Evolutionary conservation across 148 eudicot genomes (phyloP).

Genomic region (Heliamphora exappendiculata): DNA sequence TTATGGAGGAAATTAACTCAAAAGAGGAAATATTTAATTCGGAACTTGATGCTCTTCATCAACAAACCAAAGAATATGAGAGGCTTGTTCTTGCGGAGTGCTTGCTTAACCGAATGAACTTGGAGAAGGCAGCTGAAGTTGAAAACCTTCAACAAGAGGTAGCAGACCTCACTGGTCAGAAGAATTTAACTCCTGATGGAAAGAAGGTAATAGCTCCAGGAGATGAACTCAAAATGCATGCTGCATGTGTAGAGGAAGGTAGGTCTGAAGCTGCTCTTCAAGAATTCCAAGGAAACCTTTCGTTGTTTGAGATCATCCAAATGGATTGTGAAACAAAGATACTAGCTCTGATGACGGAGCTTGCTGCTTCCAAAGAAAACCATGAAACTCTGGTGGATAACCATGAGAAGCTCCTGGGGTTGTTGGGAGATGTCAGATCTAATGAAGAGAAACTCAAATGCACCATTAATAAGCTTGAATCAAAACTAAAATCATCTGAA

Average conservation of each 20-base stretch:
- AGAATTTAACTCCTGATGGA: constrained; percentile 29
- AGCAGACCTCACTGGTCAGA: constrained; percentile 39
- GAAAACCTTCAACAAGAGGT: constrained; percentile 43
- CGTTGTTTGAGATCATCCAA: constrained; percentile 15
- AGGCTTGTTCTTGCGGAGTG: constrained; percentile 31
- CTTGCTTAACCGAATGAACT: constrained; percentile 31
- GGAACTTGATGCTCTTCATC: constrained; percentile 38
- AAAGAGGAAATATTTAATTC: constrained; percentile 43
- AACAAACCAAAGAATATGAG: constrained; percentile 33
- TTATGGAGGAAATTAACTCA: constrained; percentile 36
- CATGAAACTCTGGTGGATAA: constrained; percentile 33
- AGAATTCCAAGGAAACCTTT: constrained; percentile 30
- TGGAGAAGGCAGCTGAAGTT: constrained; percentile 40
- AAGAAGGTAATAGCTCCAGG: constrained; percentile 23
- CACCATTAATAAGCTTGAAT: constrained; percentile 30
- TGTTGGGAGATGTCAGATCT: constrained; percentile 26
- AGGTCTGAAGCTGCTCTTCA: constrained; percentile 34
- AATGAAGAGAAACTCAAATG: constrained; percentile 36
- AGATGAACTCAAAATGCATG: constrained; percentile 26
- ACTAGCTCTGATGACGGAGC: constrained; percentile 29
- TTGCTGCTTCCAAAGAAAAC: constrained; percentile 37
- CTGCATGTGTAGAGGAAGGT: constrained; percentile 41
- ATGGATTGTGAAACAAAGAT: constrained; percentile 31
- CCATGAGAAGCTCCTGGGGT: constrained; percentile 30
- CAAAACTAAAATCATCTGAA: constrained; percentile 32